Base-by-base conservation (phyloP, 106 monocot genomes). In the Narthecium ossifragum region DNA sequence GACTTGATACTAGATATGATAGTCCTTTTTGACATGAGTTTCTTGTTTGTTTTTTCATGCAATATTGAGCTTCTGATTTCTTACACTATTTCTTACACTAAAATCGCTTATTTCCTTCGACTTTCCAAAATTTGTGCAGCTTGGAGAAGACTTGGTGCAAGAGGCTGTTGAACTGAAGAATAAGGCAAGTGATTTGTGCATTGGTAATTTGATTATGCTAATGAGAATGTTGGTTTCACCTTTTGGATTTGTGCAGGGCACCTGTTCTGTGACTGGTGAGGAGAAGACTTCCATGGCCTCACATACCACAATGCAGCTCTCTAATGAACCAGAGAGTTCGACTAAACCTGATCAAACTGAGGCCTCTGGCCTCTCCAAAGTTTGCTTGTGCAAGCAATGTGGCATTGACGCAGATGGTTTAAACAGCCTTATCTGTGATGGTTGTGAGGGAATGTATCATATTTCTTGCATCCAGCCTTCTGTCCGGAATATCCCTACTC, bases 341-440 rank as follows among this genome's bases (percentile, higher is more conserved):
- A 78, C 58, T 8, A 80, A 72, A 55, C 68, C 54, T 20, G 68
- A 85, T 45, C 76, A 74, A 69, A 66, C 79, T 21, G 73, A 64
- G 65, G 74, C 71, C 26, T 76, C 88, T 23, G 61, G 50, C 22
- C 67, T 73, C 4, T 51, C 65, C 63, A 75, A 78, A 61, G 51
- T 63, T 52, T 66, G 56, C 46, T 64, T 37, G 38, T 93, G 82
- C 77, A 82, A 85, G 61, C 61, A 61, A 8, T 92, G 87, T 60
- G 76, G 80, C 28, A 54, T 17, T 7, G 63, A 80, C 47, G 72
- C 74, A 29, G 51, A 77, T 57, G 74, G 61, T 14, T 59, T 66
- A 20, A 32, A 48, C 8, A 71, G 81, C 62, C 81, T 93, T 51
- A 83, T 93, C 41, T 93, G 93, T 70, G 88, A 88, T 70, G 72